A percentile compares a stretch with the other conserved stretches of the same genome.
phyloP scores from a whole-genome alignment of 2,329 filamentous ascomycete genomes.

The Cordyceps militaris region DNA sequence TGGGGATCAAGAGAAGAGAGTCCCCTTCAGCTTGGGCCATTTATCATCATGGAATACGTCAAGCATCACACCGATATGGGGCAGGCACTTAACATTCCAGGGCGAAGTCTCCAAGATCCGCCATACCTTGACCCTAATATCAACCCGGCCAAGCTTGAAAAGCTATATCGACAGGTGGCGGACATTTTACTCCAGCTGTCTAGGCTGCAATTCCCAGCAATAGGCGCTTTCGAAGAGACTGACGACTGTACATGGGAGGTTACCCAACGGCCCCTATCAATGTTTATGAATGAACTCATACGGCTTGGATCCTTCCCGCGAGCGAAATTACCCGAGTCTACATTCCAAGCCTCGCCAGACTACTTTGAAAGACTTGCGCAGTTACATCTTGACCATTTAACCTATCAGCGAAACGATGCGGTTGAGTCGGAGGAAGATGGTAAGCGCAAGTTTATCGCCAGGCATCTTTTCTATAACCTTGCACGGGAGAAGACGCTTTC shows the following conservation, averaged over 20 bases:
- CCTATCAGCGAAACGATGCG: not conserved
- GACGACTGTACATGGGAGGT: not conserved
- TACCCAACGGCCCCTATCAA: not conserved
- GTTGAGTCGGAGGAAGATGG: not conserved
- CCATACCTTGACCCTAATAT: slow-evolving; percentile 10
- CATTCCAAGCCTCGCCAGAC: not conserved
- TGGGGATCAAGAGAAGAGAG: slow-evolving; percentile 14
- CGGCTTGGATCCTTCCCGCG: not conserved
- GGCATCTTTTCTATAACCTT: not conserved
- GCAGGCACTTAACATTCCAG: slow-evolving; percentile 9
- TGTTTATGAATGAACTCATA: not conserved
- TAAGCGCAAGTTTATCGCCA: not conserved
- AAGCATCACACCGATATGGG: not conserved
- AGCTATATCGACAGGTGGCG: slow-evolving; percentile 7
- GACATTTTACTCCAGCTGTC: slow-evolving; percentile 1
- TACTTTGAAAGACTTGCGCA: not conserved
- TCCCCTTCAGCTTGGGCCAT: slow-evolving; percentile 13
- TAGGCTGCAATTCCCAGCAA: not conserved
- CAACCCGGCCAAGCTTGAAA: slow-evolving; percentile 10
- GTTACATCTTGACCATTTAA: not conserved
- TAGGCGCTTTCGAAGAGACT: not conserved
- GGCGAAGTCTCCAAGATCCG: not conserved
- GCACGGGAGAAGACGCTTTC: not conserved
- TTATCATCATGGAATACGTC: slow-evolving; percentile 16
- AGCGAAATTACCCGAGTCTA: not conserved